A percentile compares a stretch with the other conserved stretches of the same genome.
These are phyloP conservation scores for Trametes sanguinea DNA, from an alignment of 768 basidiomycete species.

Conservation along the genomic window DNA sequence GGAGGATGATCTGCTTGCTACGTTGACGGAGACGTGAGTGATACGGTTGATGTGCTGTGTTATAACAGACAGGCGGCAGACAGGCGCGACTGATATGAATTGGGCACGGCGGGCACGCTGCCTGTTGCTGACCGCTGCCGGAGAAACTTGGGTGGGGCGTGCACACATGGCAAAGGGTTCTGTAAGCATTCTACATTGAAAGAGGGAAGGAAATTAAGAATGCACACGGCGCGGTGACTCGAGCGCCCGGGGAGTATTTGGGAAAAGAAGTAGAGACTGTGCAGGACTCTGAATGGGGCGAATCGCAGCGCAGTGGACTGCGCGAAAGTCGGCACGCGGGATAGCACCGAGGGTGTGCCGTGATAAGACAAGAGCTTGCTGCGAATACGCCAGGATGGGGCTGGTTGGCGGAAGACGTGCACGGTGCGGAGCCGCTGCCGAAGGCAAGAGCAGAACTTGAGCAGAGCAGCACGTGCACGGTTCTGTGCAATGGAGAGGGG, in stretches of 20 bases:
- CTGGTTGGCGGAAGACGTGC: background rate
- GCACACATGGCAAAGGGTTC: conserved; percentile 3
- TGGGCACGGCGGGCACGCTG: conserved; percentile 10
- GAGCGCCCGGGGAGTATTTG: conserved; percentile 5
- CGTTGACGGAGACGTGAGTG: background rate
- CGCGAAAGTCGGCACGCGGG: background rate
- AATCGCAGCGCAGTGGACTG: background rate
- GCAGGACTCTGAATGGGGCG: background rate
- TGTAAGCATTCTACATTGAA: conserved; percentile 13
- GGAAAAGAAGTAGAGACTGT: background rate
- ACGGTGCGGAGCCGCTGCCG: background rate
- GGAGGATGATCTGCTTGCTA: conserved; percentile 4
- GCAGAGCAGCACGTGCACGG: background rate
- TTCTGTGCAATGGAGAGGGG: background rate
- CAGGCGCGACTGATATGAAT: conserved; percentile 10
- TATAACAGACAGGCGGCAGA: background rate
- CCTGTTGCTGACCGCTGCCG: background rate
- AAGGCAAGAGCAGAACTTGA: background rate
- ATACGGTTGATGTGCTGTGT: background rate
- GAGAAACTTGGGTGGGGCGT: conserved; percentile 9
- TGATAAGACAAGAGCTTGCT: background rate
- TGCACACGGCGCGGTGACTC: background rate
- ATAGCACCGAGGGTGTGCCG: conserved; percentile 8
- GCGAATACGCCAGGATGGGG: background rate
- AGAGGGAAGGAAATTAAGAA: background rate